Conservation (phyloP, 441 rosid genomes). For the Populus hybrid region DNA sequence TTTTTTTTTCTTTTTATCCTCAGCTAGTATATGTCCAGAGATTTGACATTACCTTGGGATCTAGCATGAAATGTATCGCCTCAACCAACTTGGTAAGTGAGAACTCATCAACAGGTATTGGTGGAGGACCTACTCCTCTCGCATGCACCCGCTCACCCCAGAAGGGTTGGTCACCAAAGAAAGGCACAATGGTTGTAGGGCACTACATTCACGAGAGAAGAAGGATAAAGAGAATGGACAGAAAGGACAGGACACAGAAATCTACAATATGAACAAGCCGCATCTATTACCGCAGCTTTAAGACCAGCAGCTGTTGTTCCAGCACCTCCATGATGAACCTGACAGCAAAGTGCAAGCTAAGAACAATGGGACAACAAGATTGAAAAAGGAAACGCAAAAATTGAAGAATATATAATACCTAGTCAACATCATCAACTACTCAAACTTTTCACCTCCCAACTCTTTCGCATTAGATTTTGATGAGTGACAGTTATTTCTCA, state of each 20-base stretch:
- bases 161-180: conserved; percentile 98
- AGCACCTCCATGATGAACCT: conserved; percentile 99
- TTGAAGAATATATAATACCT: neutral
- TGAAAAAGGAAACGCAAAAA: neutral
- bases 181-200: conserved; percentile 93
- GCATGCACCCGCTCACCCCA: conserved; percentile 96
- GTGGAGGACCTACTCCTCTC: conserved; percentile 89
- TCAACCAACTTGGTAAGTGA: conserved; percentile 68
- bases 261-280: conserved; percentile 5
- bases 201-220: conserved; percentile 44
- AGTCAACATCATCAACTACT: neutral
- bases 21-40: conserved; percentile 4
- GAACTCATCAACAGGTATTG: conserved; percentile 89
- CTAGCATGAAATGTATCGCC: conserved; percentile 84
- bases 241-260: conserved; percentile 15
- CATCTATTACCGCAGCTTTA: conserved; percentile 70
- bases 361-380: conserved; percentile 1
- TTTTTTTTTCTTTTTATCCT: neutral
- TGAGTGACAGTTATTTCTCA: neutral
- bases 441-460: neutral
- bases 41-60: conserved; percentile 49
- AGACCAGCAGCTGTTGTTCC: conserved; percentile 99
- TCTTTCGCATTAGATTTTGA: neutral
- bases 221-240: neutral
- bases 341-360: conserved; percentile 14